These are phyloP conservation scores for Xylaria castorea DNA, from an alignment of 495 filamentous ascomycete species.

Conservation along the genomic window DNA sequence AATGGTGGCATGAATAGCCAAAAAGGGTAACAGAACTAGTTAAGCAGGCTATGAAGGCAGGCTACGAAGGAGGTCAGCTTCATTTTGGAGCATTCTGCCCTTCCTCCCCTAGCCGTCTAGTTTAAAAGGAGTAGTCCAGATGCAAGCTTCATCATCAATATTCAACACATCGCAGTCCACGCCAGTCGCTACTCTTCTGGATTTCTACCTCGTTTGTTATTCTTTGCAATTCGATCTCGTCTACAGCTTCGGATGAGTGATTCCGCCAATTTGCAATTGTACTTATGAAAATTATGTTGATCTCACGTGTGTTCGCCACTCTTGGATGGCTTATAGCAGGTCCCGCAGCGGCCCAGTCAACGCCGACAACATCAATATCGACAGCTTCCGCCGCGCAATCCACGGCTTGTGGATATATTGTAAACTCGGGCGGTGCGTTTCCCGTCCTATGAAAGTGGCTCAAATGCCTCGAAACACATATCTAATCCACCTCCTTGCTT, in stretches of 20 bases:
- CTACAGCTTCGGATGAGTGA: neutral
- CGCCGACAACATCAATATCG: neutral
- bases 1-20: no score
- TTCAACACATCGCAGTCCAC: neutral
- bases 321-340: neutral
- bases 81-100: neutral
- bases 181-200: neutral
- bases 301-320: neutral
- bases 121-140: neutral
- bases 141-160: neutral
- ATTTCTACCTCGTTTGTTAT: neutral
- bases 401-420: neutral
- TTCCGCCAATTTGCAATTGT: neutral
- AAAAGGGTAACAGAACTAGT: no score
- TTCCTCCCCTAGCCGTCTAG: neutral
- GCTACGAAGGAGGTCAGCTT: neutral
- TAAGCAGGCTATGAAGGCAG: neutral
- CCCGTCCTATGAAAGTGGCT: neutral
- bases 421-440: neutral
- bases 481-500: neutral
- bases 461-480: neutral
- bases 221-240: neutral
- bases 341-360: neutral
- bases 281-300: neutral
- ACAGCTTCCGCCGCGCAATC: neutral